Evolutionary conservation across 352 stramenopile species (phyloP).

Genomic region (Phytophthora sojae): DNA sequence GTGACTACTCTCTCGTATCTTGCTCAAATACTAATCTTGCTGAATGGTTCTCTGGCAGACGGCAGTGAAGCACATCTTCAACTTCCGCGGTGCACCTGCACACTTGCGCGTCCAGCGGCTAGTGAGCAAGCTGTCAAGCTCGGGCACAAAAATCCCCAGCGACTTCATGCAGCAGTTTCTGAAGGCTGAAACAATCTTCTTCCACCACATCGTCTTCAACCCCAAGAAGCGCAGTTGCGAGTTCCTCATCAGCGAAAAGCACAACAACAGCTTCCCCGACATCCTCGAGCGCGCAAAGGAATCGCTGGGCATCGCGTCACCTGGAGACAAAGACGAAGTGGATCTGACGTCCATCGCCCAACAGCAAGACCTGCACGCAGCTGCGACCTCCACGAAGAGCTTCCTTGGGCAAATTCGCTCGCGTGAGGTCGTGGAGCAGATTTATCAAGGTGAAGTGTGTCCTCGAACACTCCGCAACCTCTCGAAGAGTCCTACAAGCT

Average conservation of each 20-base stretch:
- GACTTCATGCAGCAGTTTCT: constrained; percentile 66
- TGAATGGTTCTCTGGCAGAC: constrained; percentile 44
- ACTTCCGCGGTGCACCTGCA: constrained; percentile 65
- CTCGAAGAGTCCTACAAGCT: constrained; percentile 11
- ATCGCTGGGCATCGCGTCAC: constrained; percentile 42
- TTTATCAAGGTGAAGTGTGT: constrained; percentile 57
- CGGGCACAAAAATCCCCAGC: constrained; percentile 52
- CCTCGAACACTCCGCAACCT: constrained; percentile 44
- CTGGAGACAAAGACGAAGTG: constrained; percentile 4
- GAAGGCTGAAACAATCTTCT: constrained; percentile 80
- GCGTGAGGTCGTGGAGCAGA: constrained; percentile 48
- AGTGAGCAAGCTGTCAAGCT: constrained; percentile 64
- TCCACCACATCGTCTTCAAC: constrained; percentile 83
- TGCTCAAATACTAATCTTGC: not conserved
- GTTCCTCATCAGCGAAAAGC: constrained; percentile 57
- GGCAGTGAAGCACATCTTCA: constrained; percentile 78
- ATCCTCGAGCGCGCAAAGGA: constrained; percentile 50
- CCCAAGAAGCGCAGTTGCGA: constrained; percentile 47
- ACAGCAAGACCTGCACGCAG: constrained; percentile 42
- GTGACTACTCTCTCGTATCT: not conserved
- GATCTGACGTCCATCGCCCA: constrained; percentile 22
- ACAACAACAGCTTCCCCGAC: constrained; percentile 61
- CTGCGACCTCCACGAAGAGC: constrained; percentile 36
- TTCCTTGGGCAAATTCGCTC: constrained; percentile 53
- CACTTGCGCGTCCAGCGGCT: constrained; percentile 69